phyloP scores from a whole-genome alignment of 768 basidiomycete species.

The Amanita molliuscula region DNA sequence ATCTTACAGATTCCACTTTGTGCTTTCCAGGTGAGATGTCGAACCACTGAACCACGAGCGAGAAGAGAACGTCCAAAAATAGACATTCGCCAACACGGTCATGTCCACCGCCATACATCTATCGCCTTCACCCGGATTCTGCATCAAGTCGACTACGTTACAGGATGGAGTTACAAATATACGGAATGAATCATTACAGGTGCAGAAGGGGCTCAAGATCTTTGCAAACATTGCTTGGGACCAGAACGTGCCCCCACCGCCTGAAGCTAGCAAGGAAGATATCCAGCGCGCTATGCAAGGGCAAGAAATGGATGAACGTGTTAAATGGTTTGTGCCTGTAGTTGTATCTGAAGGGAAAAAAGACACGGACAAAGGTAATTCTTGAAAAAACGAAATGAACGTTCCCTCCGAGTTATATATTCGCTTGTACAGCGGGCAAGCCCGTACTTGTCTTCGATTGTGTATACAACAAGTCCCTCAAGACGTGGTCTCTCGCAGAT shows the following conservation, averaged over 20 bases:
- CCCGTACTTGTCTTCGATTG: conserved; percentile 66
- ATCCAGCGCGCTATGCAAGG: conserved; percentile 51
- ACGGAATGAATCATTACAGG: conserved; percentile 12
- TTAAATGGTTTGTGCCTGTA: conserved; percentile 58
- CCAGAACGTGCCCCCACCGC: conserved; percentile 55
- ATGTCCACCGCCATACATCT: conserved; percentile 27
- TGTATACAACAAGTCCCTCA: conserved; percentile 49
- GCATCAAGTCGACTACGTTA: conserved; percentile 47
- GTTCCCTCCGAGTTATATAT: too few species aligned
- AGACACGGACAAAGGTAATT: conserved; percentile 61
- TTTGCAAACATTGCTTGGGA: conserved; percentile 76
- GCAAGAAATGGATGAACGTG: conserved; percentile 28
- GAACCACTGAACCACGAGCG: too few species aligned
- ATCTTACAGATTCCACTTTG: too few species aligned
- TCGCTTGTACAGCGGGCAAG: conserved; percentile 50
- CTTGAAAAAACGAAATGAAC: background rate
- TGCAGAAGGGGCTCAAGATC: conserved; percentile 46
- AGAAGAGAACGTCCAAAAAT: too few species aligned
- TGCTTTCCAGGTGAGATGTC: too few species aligned
- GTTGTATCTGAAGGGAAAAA: conserved; percentile 53
- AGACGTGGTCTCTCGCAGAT: conserved; percentile 48
- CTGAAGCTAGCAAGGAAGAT: conserved; percentile 44
- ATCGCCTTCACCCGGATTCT: conserved; percentile 58
- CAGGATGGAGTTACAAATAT: conserved; percentile 19
- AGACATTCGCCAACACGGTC: background rate